These are phyloP conservation scores for Lecanoromycetidae sp. DNA, from an alignment of 2,329 filamentous ascomycete species.

Conservation along the genomic window DNA sequence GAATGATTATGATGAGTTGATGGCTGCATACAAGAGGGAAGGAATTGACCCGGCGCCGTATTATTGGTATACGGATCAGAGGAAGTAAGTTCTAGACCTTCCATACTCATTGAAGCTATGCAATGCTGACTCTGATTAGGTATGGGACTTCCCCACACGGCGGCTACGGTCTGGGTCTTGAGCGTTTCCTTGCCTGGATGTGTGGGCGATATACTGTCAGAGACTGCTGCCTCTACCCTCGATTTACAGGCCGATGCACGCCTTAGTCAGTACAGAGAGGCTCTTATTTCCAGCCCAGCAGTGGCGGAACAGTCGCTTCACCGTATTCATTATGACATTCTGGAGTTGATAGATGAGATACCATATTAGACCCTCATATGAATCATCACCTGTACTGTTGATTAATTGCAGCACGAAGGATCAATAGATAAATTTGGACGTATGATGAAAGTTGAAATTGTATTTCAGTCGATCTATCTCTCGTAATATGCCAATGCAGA, in stretches of 20 bases:
- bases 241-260: constrained; percentile 39
- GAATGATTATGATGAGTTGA: constrained; percentile 76
- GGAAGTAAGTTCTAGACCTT: constrained; percentile 54
- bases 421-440: background rate
- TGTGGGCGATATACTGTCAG: constrained; percentile 54
- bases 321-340: too few species aligned
- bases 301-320: too few species aligned
- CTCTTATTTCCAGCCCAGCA: background rate
- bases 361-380: background rate
- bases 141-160: constrained; percentile 89
- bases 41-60: constrained; percentile 74
- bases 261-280: constrained; percentile 20
- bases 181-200: constrained; percentile 62
- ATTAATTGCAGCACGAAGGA: background rate
- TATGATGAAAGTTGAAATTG: too few species aligned
- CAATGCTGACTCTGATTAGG: constrained; percentile 31
- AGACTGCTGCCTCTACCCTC: constrained; percentile 42
- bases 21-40: constrained; percentile 77
- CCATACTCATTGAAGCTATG: background rate
- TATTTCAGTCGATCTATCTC: too few species aligned
- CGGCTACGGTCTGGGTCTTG: constrained; percentile 83
- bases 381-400: background rate
- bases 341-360: constrained; percentile 1
- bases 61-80: constrained; percentile 98
- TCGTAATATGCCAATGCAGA: background rate